Base-by-base conservation (phyloP, 2,329 filamentous ascomycete genomes). In the Fusarium pseudocircinatum region DNA sequence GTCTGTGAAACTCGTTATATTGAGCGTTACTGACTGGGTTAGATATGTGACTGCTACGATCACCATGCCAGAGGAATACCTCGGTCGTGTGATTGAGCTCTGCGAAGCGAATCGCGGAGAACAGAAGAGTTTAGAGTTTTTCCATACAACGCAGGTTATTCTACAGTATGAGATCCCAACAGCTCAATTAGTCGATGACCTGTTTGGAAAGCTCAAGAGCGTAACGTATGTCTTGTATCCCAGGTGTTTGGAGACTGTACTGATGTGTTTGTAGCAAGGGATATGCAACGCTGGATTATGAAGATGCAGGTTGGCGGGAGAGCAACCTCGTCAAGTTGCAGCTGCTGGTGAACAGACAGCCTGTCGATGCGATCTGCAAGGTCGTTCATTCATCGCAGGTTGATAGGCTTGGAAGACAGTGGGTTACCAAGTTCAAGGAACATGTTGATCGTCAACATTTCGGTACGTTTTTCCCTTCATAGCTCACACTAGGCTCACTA, bases 381-480 rank as follows among this genome's bases (percentile, higher is more conserved):
- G 91, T 99, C 7, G 90, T 98, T 43, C 96, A 99, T 78, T 84
- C 87, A 42, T 94, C 92, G 18, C 95, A 98, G 81, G 90, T 92
- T 0, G 92, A 96, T 36, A 88, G 94, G 24, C 86, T 98, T 10
- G 96, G 95, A 9, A 88, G 94, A 53, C 87, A 91, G 63, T 99
- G 96, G 96, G 96, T 98, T 11, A 91, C 90, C 44, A 97, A 97
- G 82, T 98, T 99, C 87, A 98, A 97, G 80, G 92, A 98, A 81
- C 96, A 98, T 78, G 96, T 99, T 26, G 94, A 97, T 78, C 87
- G 96, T 24, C 96, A 99, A 82, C 96, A 98, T 91, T 99, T 97
- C 80, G 86, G 85, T 86, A 74, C 59, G 83, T 73, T 64, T 1
- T 18, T 4, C 30, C 15, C 22, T 4, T 34, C 9, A 2, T 8